phyloP scores from a whole-genome alignment of 2,329 filamentous ascomycete genomes.

The Fusarium coffeatum region DNA sequence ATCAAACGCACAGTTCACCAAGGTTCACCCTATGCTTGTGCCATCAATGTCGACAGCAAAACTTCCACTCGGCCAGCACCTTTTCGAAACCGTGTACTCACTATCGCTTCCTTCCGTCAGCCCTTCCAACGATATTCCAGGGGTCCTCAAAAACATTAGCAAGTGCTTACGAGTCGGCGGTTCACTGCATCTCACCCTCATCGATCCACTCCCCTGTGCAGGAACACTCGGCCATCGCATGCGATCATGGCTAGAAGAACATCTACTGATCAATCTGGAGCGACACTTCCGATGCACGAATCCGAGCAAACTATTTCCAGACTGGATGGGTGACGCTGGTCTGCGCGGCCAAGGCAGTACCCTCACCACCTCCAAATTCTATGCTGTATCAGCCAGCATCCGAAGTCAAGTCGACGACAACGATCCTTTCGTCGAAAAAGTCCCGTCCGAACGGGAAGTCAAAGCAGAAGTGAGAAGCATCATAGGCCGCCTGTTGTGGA shows the following conservation, averaged over 20 bases:
- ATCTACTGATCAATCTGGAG: slow-evolving; percentile 70
- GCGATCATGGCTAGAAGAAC: slow-evolving; percentile 70
- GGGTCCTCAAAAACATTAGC: slow-evolving; percentile 67
- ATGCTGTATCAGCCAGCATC: slow-evolving; percentile 55
- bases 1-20: slow-evolving; percentile 52
- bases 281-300: slow-evolving; percentile 68
- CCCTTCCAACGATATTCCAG: slow-evolving; percentile 66
- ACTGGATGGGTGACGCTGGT: slow-evolving; percentile 67
- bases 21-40: slow-evolving; percentile 55
- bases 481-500: slow-evolving; percentile 69
- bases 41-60: slow-evolving; percentile 52
- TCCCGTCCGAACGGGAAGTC: slow-evolving; percentile 46
- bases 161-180: slow-evolving; percentile 67
- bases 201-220: slow-evolving; percentile 70
- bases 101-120: slow-evolving; percentile 68
- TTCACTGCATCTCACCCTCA: slow-evolving; percentile 67
- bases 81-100: slow-evolving; percentile 64
- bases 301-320: slow-evolving; percentile 68
- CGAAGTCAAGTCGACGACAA: slow-evolving; percentile 34
- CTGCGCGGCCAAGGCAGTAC: slow-evolving; percentile 62
- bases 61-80: slow-evolving; percentile 54
- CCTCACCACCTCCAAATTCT: slow-evolving; percentile 61
- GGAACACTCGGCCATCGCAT: slow-evolving; percentile 68
- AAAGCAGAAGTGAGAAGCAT: slow-evolving; percentile 63
- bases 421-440: slow-evolving; percentile 42